Evolutionary conservation across 2,329 filamentous ascomycete genomes (phyloP), one percentile per base, ranked within the genome.

Genomic region (Colletotrichum nymphaeae): DNA sequence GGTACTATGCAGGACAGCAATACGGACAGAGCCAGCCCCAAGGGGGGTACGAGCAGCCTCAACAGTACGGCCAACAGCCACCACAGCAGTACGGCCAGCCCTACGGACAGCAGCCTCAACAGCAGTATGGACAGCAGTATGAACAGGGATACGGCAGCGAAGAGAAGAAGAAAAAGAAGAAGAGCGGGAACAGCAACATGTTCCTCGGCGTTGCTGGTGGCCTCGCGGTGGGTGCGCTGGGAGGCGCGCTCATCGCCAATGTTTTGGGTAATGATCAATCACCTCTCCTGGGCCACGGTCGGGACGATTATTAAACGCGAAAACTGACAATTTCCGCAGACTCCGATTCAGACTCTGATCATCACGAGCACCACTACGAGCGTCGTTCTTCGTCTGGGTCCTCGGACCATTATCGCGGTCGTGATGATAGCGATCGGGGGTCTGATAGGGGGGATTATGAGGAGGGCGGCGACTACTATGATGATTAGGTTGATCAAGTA

Each of bases 121-220:
- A 63, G 2, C 55, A 30, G 22, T 42, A 75, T 37, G 42, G 52
- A 26, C 46, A 53, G 49, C 19, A n/a, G 5, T 74, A 68, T 19
- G 68, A 74, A 6, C 70, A 76, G 14, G 59, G 53, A 2, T 71
- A 77, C 49, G 30, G 49, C 37, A 66, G 67, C 35, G 52, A 72
- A 53, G 60, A 66, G 52, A 62, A 63, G 63, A 69, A 69, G 12
- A 58, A 82, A 74, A 81, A 84, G 76, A 80, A 81, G 67, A 82
- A 83, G 59, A 84, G 85, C 60, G 85, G 86, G 30, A 85, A 84
- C 67, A 86, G 86, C 46, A 86, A 87, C 77, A 84, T 89, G 77
- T 79, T 91, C 24, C 82, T 89, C 49, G 89, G 86, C 26, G 90
- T 87, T 65, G 88, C 88, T 6, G 91, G 86, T 56, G 91, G 90